phyloP scores from a whole-genome alignment of 768 basidiomycete genomes.

The Fomitopsis pulvina region DNA sequence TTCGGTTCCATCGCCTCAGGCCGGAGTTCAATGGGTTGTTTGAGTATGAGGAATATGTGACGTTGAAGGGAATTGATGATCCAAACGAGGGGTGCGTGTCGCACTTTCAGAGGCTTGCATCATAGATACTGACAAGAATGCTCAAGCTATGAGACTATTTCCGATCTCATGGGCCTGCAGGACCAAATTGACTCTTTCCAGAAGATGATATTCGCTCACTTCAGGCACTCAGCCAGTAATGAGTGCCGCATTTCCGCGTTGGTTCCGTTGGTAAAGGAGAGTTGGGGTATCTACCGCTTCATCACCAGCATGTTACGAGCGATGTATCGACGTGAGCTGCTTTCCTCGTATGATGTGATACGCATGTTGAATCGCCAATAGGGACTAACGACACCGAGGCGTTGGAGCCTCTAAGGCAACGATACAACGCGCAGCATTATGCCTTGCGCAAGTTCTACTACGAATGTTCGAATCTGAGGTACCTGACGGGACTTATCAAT shows the following conservation, averaged over 20 bases:
- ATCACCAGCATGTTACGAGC: slow-evolving; percentile 98
- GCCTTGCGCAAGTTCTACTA: slow-evolving; percentile 97
- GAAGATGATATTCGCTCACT: slow-evolving; percentile 94
- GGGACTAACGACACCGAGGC: slow-evolving; percentile 88
- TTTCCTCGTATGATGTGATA: neutral
- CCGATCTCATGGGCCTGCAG: slow-evolving; percentile 94
- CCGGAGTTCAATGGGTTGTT: slow-evolving; percentile 98
- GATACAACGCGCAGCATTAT: slow-evolving; percentile 89
- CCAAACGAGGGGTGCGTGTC: slow-evolving; percentile 91
- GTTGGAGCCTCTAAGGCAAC: slow-evolving; percentile 79
- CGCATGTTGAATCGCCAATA: slow-evolving; percentile 25
- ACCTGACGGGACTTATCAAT: slow-evolving; percentile 94
- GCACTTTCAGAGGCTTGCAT: neutral
- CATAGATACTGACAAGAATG: neutral
- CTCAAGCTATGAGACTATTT: slow-evolving; percentile 91
- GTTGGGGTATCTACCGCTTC: slow-evolving; percentile 98
- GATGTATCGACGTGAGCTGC: slow-evolving; percentile 77
- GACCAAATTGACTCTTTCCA: slow-evolving; percentile 99
- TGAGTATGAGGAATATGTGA: slow-evolving; percentile 98
- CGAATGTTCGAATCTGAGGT: slow-evolving; percentile 98
- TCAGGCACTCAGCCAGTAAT: slow-evolving; percentile 86
- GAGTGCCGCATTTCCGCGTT: slow-evolving; percentile 95
- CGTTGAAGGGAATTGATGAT: slow-evolving; percentile 94
- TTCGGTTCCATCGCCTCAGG: slow-evolving; percentile 91
- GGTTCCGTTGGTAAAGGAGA: slow-evolving; percentile 97